A percentile compares a stretch with the other conserved stretches of the same genome.
Evolutionary conservation across 176 grass and related monocot species (phyloP).

Genomic region (Phoenix dactylifera): DNA sequence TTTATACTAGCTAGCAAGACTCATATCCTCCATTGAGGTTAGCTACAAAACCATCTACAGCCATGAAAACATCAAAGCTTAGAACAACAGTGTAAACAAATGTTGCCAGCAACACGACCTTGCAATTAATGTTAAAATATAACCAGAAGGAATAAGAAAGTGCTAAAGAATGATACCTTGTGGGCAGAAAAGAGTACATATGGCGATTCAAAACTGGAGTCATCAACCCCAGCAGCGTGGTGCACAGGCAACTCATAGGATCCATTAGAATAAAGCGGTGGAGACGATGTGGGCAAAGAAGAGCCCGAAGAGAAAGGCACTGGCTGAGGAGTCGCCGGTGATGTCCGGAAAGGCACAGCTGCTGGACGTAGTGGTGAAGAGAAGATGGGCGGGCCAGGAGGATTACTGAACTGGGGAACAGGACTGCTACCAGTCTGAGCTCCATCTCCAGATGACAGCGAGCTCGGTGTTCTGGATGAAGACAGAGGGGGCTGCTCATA

Average conservation of each 20-base stretch:
- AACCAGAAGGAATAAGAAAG: conserved; percentile 6
- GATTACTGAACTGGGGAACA: conserved; percentile 62
- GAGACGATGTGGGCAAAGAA: conserved; percentile 54
- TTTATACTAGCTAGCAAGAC: no score
- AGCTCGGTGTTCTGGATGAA: conserved; percentile 11
- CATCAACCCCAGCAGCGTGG: conserved; percentile 23
- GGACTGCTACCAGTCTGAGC: neutral
- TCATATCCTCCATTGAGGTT: no score
- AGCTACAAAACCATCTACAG: no score
- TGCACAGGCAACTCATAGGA: conserved; percentile 34
- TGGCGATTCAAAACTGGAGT: conserved; percentile 50
- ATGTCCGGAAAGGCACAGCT: conserved; percentile 58
- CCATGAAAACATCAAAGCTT: no score
- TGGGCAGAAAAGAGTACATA: conserved; percentile 92
- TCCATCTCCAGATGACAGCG: conserved; percentile 4
- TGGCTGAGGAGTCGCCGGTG: conserved; percentile 49
- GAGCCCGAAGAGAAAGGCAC: conserved; percentile 27
- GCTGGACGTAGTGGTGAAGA: conserved; percentile 71
- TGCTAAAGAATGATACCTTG: conserved; percentile 40
- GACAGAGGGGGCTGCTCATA: conserved; percentile 2
- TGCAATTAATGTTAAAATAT: neutral
- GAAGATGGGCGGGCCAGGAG: conserved; percentile 78
- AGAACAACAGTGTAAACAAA: no score
- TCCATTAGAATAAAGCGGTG: conserved; percentile 54
- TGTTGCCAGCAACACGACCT: neutral